Conservation (phyloP, 2,329 filamentous ascomycete species). For the Uncinocarpus reesii region DNA sequence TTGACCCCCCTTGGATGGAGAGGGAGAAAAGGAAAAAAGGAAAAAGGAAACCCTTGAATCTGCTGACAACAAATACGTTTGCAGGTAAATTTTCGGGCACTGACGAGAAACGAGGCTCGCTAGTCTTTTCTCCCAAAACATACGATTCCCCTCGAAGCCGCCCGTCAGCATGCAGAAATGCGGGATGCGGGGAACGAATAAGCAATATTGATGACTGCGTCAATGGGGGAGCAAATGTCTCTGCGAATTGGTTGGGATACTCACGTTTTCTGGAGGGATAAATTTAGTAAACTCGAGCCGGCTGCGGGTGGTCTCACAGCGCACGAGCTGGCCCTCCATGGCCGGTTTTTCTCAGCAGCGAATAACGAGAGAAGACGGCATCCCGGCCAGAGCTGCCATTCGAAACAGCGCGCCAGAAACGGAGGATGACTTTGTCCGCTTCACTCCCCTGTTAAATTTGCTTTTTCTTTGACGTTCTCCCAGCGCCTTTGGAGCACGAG, state of each 20-base stretch:
- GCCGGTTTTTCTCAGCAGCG: not conserved
- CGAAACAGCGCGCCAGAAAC: not conserved
- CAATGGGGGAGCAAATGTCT: not conserved
- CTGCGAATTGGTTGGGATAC: not conserved
- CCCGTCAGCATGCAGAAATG: not conserved
- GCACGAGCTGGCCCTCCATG: not conserved
- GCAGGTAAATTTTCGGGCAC: not conserved
- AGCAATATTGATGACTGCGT: not conserved
- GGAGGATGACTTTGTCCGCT: not conserved
- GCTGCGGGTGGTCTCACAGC: not conserved
- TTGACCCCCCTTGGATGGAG: not conserved
- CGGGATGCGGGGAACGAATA: slow-evolving; percentile 7
- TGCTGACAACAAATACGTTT: too few species aligned
- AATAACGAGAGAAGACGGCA: not conserved
- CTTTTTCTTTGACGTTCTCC: not conserved
- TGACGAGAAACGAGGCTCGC: not conserved
- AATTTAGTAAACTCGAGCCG: not conserved
- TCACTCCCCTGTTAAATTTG: not conserved
- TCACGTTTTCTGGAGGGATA: not conserved
- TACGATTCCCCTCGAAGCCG: not conserved
- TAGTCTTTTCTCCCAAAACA: not conserved
- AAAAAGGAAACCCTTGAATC: not conserved
- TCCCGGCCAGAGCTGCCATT: not conserved
- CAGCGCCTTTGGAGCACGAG: not conserved
- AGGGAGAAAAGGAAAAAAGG: not conserved